phyloP scores from a whole-genome alignment of 371 early-diverging fungal species.

The Neoconidiobolus thromboides region DNA sequence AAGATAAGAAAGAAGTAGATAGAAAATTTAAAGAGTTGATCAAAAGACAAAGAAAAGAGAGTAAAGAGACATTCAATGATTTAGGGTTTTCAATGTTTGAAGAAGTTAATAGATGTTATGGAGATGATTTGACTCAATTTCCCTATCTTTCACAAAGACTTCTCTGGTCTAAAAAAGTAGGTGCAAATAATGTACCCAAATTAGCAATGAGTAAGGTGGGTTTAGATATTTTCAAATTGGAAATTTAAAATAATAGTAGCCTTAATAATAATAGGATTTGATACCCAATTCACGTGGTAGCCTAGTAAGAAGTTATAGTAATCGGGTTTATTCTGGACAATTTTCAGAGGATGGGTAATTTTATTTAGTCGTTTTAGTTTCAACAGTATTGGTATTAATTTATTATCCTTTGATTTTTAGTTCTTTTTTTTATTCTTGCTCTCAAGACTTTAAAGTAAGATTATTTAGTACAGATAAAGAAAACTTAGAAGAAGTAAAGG shows the following conservation, averaged over 20 bases:
- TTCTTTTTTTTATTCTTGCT: constrained; percentile 8
- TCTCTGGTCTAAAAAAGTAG: not conserved
- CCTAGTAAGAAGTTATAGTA: not conserved
- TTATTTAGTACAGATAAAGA: constrained; percentile 4
- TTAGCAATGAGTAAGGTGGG: not conserved
- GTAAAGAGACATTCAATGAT: not conserved
- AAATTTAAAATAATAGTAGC: not conserved
- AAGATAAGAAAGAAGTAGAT: not conserved
- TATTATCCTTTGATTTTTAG: not conserved
- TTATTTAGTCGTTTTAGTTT: too few relatives aligned
- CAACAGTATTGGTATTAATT: not conserved
- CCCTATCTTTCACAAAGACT: not conserved
- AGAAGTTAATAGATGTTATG: not conserved
- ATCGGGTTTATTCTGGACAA: constrained; percentile 11
- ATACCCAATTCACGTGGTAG: constrained; percentile 7
- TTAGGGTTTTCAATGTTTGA: not conserved
- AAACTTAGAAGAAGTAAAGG: constrained; percentile 5
- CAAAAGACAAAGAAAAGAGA: not conserved
- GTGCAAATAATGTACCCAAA: not conserved
- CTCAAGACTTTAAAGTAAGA: constrained; percentile 10
- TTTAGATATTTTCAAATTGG: too few relatives aligned
- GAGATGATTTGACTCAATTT: not conserved
- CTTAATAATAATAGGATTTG: constrained; percentile 1
- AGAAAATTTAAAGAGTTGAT: not conserved
- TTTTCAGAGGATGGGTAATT: constrained; percentile 11